Evolutionary conservation across 176 grass and related monocot species (phyloP).

Genomic region (Aegilops umbellulata): DNA sequence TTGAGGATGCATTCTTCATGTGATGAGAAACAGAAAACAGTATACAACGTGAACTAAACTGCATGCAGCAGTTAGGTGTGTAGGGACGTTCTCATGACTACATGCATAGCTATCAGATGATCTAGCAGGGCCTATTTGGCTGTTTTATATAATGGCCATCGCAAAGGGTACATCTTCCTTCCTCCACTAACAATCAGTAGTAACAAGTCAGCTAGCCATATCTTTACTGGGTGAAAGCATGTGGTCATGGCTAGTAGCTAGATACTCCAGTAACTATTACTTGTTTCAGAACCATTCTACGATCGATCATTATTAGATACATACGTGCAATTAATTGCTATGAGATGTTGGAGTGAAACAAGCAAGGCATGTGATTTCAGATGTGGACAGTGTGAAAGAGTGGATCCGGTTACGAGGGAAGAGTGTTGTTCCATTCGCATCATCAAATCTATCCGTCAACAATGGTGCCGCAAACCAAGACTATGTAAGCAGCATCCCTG

Average conservation of each 20-base stretch:
- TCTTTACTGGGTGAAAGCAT: neutral
- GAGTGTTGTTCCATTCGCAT: too few species aligned
- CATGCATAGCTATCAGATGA: neutral
- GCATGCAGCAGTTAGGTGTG: neutral
- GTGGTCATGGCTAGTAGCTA: neutral
- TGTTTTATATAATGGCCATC: neutral
- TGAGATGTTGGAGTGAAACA: neutral
- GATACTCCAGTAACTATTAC: neutral
- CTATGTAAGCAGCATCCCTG: too few species aligned
- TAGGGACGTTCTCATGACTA: neutral
- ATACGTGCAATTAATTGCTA: neutral
- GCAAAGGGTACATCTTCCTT: neutral
- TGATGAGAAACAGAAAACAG: too few species aligned
- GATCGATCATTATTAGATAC: too few species aligned
- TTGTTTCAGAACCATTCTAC: too few species aligned
- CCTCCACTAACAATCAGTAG: neutral
- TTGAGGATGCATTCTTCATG: too few species aligned
- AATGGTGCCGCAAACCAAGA: too few species aligned
- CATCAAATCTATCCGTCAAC: too few species aligned
- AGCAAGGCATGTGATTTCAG: too few species aligned
- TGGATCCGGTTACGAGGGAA: too few species aligned
- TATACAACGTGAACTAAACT: neutral
- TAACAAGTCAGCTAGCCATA: neutral
- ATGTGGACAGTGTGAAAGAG: too few species aligned
- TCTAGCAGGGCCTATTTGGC: neutral